Base-by-base conservation (phyloP, 371 early-diverging fungal genomes). In the Actinomortierella wolfii region DNA sequence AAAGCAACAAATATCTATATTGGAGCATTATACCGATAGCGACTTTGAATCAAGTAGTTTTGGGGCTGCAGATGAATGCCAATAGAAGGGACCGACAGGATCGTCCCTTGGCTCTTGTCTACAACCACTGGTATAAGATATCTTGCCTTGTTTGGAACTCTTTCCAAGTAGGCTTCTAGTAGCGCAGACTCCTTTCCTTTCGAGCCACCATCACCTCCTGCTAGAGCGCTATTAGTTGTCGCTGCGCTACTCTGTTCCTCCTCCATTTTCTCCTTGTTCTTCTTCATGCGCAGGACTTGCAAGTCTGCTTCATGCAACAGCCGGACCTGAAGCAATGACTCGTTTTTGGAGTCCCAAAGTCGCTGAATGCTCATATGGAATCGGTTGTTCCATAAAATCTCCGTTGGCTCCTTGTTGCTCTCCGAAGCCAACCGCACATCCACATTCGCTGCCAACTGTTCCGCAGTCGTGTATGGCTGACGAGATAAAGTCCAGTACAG, bases 301-400 rank as follows among this genome's bases (percentile, higher is more conserved):
- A 54, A 48, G 13, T 69, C 64, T 1, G 14, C 20, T 13, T 24
- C 15, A 0, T 24, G 34, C 51, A 69, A 25, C 0, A 56, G 45
- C 15, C 64, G 64, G 29, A 69, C 44, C 9, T 11, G 45, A 17
- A 56, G 21, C 2, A 11, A 21, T 15, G 18, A 24, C 24, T 15
- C 21, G 1, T 8, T 21, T 3, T 8, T 21, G 11, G 18, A 21
- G 18, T 18, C 18, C 8, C 21, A 8, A 9, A 8, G 11, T 47
- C 24, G 18, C 0, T 42, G 28, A n/a, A 61, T 43, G 25, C 51
- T 50, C 23, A 70, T 25, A 39, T 65, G 65, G 45, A 56, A 65
- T 0, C 66, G 61, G 9, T 61, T 54, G 49, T 70, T 65, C 71
- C 71, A 70, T 1, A 70, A 51, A 23, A 65, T 13, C 23, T 54